Base-by-base conservation (phyloP, 192 early-diverging fungal genomes). In the Coemansia sp. region DNA sequence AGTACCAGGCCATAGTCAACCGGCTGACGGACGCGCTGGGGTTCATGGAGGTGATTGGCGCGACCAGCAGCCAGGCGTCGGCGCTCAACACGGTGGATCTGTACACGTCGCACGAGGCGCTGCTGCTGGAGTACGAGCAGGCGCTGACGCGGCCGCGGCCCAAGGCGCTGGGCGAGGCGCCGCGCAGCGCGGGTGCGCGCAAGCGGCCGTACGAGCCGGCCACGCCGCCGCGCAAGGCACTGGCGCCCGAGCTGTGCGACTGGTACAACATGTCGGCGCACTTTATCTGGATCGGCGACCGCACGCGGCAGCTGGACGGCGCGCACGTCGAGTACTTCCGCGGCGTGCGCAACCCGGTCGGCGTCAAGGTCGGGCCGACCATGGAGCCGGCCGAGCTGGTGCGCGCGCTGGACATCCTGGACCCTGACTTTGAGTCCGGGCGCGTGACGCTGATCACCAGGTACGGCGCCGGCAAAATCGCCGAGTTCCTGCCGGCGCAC, bases 201-300 rank as follows among this genome's bases (percentile, higher is more conserved):
- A 55, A 51, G 10, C 50, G 50, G 4, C 43, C 71, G 17, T 67
- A 75, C 43, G 64, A 75, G 64, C 71, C 71, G 7, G 43, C 71
- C 27, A 75, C 71, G 20, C 63, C 68, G 36, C 63, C 68, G 23
- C 68, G 60, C 46, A 58, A 55, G 25, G 32, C 57, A 15, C 53
- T 61, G 19, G 64, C 64, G 7, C 60, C 65, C 15, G 72, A 78
- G 7, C 69, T 80, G 21, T 63, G 73, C 56, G 81, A 83, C 55
- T 89, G 82, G 62, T 99, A 95, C 81, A 99, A 99, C 68, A 67
- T 92, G 25, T 91, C 93, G 12, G 83, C 96, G 3, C 96, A 99
- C 75, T 97, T 94, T 65, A 81, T 99, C 62, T 99, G 96, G 96
- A 93, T 97, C 55, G 96, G 96, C 22, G 96, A 99, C 78, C 87